Percentiles rank a stretch among this genome's conserved stretches.
phyloP scores from a whole-genome alignment of 2,329 filamentous ascomycete genomes.

The Cercospora berteroae region DNA sequence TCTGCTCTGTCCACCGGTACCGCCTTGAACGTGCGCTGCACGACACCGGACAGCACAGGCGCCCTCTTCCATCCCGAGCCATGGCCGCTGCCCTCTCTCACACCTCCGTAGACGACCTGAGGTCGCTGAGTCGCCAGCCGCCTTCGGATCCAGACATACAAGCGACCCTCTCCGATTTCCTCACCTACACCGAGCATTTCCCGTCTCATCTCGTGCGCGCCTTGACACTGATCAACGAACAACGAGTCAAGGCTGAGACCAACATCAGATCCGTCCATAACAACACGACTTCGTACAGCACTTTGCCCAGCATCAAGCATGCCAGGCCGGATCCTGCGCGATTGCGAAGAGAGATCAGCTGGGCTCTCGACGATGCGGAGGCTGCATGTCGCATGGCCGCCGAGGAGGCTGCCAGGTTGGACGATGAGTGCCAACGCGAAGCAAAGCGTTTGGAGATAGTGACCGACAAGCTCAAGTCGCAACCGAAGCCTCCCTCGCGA shows the following conservation, averaged over 20 bases:
- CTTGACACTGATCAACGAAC: conserved; percentile 58
- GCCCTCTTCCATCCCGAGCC: background rate
- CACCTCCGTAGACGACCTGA: conserved; percentile 30
- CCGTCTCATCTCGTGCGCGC: conserved; percentile 64
- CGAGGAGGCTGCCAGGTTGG: conserved; percentile 36
- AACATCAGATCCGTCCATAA: conserved; percentile 49
- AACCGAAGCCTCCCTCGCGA: conserved; percentile 59
- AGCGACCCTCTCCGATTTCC: conserved; percentile 65
- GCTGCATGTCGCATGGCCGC: conserved; percentile 38
- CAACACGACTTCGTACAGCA: conserved; percentile 49
- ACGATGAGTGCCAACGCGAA: conserved; percentile 38
- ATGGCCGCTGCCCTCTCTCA: conserved; percentile 29
- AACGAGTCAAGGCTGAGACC: conserved; percentile 46
- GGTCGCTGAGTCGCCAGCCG: conserved; percentile 36
- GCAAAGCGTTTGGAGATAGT: conserved; percentile 58
- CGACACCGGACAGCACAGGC: background rate
- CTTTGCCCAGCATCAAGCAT: conserved; percentile 51
- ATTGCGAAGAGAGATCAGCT: conserved; percentile 57
- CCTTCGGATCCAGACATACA: conserved; percentile 60
- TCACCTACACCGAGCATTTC: conserved; percentile 68
- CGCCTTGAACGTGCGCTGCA: background rate
- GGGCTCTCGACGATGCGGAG: conserved; percentile 43
- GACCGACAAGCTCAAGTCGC: conserved; percentile 59
- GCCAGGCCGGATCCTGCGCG: conserved; percentile 52
- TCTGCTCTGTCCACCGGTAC: background rate